These are phyloP conservation scores for Saccharomycopsis sp. DNA, from an alignment of 805 yeast genomes.

Conservation along the genomic window DNA sequence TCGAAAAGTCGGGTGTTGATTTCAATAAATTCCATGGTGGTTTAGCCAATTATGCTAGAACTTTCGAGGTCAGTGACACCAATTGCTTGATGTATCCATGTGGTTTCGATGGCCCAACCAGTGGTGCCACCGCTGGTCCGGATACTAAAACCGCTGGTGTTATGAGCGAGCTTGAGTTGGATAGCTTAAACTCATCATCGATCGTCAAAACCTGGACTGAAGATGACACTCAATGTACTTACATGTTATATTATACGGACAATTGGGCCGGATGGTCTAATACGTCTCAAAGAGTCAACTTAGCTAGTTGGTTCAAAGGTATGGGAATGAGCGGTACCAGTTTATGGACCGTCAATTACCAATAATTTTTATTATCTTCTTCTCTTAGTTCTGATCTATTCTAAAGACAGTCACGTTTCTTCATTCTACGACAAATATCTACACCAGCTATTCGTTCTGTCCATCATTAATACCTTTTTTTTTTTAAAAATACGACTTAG, in stretches of 20 bases:
- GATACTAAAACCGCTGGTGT: conserved; percentile 4
- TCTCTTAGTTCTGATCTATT: no score
- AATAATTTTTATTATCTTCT: background rate
- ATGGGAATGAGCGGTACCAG: conserved; percentile 9
- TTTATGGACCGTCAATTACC: conserved; percentile 4
- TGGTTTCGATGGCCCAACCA: background rate
- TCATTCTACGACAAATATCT: no score
- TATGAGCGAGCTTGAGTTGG: conserved; percentile 1
- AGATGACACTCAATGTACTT: conserved; percentile 3
- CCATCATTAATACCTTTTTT: no score
- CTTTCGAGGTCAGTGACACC: background rate
- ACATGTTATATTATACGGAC: conserved; percentile 6
- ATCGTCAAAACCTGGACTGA: conserved; percentile 2
- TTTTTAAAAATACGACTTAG: background rate
- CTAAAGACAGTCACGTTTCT: no score
- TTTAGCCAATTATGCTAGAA: conserved; percentile 7
- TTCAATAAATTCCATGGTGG: conserved; percentile 8
- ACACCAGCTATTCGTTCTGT: background rate
- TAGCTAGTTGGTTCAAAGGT: conserved; percentile 3
- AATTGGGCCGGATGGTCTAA: conserved; percentile 8
- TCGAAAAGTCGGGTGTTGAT: background rate
- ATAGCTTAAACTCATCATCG: background rate
- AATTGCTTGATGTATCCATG: conserved; percentile 2
- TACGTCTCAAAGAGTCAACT: background rate
- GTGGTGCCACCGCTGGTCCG: conserved; percentile 5